Percentiles rank a stretch among this genome's conserved stretches.
Evolutionary conservation across 768 basidiomycete species (phyloP).

Genomic region (Mycena rosella): DNA sequence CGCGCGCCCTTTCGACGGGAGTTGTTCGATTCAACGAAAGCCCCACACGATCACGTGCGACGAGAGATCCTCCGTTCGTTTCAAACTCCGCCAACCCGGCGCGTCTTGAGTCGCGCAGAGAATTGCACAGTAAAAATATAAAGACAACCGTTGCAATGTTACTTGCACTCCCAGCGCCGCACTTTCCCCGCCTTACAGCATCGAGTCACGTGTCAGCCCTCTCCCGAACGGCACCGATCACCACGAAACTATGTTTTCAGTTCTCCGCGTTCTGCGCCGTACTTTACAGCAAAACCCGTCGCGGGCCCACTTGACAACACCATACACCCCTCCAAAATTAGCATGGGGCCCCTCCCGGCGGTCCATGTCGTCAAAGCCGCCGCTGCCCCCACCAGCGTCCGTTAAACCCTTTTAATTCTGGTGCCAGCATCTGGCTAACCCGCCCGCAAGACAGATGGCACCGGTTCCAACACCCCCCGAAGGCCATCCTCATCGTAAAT

Average conservation of each 20-base stretch:
- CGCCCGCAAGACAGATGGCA: conserved; percentile 53
- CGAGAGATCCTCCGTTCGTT: neutral
- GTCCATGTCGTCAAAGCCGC: conserved; percentile 23
- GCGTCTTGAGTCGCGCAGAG: no score
- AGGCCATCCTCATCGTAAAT: conserved; percentile 82
- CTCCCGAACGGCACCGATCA: neutral
- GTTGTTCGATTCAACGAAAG: conserved; percentile 2
- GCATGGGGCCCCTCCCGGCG: neutral
- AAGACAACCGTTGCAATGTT: no score
- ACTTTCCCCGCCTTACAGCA: no score
- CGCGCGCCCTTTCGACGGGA: neutral
- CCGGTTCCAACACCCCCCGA: conserved; percentile 57
- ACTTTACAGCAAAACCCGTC: conserved; percentile 11
- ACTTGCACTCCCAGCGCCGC: no score
- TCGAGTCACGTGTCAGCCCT: neutral
- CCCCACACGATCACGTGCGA: conserved; percentile 17
- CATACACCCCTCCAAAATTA: neutral
- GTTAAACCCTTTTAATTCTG: conserved; percentile 23
- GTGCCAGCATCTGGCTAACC: conserved; percentile 5
- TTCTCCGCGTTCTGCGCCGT: conserved; percentile 18
- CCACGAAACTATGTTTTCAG: conserved; percentile 17
- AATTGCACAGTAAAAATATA: no score
- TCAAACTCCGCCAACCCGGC: neutral
- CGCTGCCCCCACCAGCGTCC: conserved; percentile 46
- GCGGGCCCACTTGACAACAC: neutral